Base-by-base conservation (phyloP, 2,329 filamentous ascomycete genomes). In the Penicillium sp. region DNA sequence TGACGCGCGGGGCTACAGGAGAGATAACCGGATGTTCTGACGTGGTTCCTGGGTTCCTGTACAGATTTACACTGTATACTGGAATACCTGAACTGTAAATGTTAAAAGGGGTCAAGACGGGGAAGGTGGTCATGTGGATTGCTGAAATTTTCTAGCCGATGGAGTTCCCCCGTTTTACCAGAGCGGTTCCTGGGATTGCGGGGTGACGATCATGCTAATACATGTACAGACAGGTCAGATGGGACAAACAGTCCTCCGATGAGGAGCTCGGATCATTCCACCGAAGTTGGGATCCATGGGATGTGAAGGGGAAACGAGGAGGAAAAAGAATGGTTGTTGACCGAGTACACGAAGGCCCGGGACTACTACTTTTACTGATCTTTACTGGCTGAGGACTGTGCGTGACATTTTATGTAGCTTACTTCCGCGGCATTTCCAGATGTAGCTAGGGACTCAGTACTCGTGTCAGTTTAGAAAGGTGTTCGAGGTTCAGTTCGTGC, bases 11-110 rank as follows among this genome's bases (percentile, higher is more conserved):
- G 37, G 30, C n/a, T 53, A 38, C 44, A 30, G 3, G 3, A 24
- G 24, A 44, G n/a, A 22, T 30, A 44, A 24, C 35, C 28, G 53
- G 28, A 38, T 59, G 19, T 51, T 47, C 60, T 47, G 60, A 60
- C 38, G 38, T 60, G 47, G 56, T 62, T 56, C 60, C 60, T 56
- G 60, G 17, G 56, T 62, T 56, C 60, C 60, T 56, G 60, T 12
- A 12, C 44, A 30, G 19, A 37, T 9, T n/a, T 38, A 28, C 51
- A 40, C 22, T 26, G 44, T 38, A 17, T 28, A 33, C 38, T 19
- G 47, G 10, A 19, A 33, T 33, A 38, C 38, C 40, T 30, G 37
- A 44, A 10, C 47, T 42, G 50, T 44, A 44, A n/a, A 13, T 13
- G 10, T 22, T 44, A 2, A 24, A 19, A 12, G 22, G 24, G 13